phyloP scores from a whole-genome alignment of 1,139 yeast genomes.

The Hanseniaspora uvarum region DNA sequence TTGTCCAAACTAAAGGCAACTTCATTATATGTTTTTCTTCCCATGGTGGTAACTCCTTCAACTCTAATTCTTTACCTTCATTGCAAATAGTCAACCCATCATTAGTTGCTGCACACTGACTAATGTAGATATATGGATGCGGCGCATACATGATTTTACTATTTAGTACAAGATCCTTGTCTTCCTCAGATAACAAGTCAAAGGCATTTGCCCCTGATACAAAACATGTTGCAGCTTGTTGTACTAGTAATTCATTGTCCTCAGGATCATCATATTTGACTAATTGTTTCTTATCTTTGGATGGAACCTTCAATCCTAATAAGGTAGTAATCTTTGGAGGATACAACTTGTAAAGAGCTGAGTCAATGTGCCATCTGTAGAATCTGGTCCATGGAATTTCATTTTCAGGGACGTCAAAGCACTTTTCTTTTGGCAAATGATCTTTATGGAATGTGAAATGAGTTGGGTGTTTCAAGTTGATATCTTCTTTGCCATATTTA shows the following conservation, averaged over 20 bases:
- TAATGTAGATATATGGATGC: conserved; percentile 77
- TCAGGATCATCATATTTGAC: conserved; percentile 40
- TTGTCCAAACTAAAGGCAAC: conserved; percentile 83
- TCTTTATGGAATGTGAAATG: conserved; percentile 69
- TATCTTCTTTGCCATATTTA: conserved; percentile 61
- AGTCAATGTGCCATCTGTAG: conserved; percentile 89
- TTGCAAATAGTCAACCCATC: conserved; percentile 80
- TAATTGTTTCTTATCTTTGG: conserved; percentile 33
- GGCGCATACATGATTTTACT: conserved; percentile 82
- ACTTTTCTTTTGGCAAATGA: conserved; percentile 51
- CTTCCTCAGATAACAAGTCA: conserved; percentile 52
- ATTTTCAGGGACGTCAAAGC: conserved; percentile 32
- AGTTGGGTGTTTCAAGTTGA: conserved; percentile 67
- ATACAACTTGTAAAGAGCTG: conserved; percentile 72
- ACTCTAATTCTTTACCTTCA: conserved; percentile 58
- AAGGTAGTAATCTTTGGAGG: conserved; percentile 81
- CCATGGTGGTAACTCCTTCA: conserved; percentile 70
- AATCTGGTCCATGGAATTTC: conserved; percentile 44
- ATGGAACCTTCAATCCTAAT: conserved; percentile 72
- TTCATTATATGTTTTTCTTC: conserved; percentile 62
- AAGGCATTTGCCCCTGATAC: conserved; percentile 73
- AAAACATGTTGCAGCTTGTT: conserved; percentile 82
- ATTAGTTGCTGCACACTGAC: conserved; percentile 68
- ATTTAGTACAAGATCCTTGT: conserved; percentile 58
- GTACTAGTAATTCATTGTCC: conserved; percentile 47